A percentile compares a stretch with the other conserved stretches of the same genome.
These are phyloP conservation scores for Pyrenochaeta sp. DNA, from an alignment of 2,329 filamentous ascomycete genomes.

Conservation along the genomic window DNA sequence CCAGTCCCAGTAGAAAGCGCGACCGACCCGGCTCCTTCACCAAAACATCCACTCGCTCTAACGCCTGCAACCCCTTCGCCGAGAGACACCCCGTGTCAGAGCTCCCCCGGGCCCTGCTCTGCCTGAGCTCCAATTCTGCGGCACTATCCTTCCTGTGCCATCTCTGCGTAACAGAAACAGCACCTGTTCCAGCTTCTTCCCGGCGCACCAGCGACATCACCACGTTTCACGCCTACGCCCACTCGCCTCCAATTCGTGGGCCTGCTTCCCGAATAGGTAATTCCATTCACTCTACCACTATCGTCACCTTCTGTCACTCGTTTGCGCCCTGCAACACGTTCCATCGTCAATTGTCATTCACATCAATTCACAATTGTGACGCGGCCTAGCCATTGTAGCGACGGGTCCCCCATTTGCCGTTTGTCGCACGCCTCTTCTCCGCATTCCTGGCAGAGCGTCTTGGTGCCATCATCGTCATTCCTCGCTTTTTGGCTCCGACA, in stretches of 20 bases:
- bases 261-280: slow-evolving; percentile 29
- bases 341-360: slow-evolving; percentile 13
- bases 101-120: slow-evolving; percentile 18
- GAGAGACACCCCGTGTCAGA: slow-evolving; percentile 41
- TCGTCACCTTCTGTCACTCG: slow-evolving; percentile 11
- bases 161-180: slow-evolving; percentile 38
- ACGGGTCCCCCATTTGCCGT: slow-evolving; percentile 40
- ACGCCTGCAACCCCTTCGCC: slow-evolving; percentile 17
- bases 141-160: slow-evolving; percentile 13
- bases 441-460: slow-evolving; percentile 36
- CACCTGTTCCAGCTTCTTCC: slow-evolving; percentile 31
- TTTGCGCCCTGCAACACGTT: slow-evolving; percentile 7
- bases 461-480: slow-evolving; percentile 38
- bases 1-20: slow-evolving; percentile 22
- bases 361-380: slow-evolving; percentile 3
- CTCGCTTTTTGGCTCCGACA: slow-evolving; percentile 35
- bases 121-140: slow-evolving; percentile 11
- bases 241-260: slow-evolving; percentile 26
- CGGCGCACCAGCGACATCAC: slow-evolving; percentile 17
- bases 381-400: slow-evolving; percentile 14
- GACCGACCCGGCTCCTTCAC: slow-evolving; percentile 21
- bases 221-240: slow-evolving; percentile 36
- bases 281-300: slow-evolving; percentile 6
- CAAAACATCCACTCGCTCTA: slow-evolving; percentile 12
- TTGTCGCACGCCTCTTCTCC: slow-evolving; percentile 30